Base-by-base conservation (phyloP, 768 basidiomycete species). In the Suillus subluteus region DNA sequence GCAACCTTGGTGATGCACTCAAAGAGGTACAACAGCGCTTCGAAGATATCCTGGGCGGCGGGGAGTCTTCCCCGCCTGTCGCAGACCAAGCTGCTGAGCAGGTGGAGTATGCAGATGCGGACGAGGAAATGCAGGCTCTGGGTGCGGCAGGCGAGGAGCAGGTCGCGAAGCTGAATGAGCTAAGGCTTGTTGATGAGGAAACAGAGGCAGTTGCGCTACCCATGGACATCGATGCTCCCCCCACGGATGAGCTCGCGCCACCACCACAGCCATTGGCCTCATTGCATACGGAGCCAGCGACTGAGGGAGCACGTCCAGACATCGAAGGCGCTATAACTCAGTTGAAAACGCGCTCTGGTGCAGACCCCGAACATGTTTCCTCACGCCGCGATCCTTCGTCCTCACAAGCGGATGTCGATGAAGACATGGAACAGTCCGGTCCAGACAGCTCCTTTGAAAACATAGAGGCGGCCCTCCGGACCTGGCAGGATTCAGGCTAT, bases 81-180 rank as follows among this genome's bases (percentile, higher is more conserved):
- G 78, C 75, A 62, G 79, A 83, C 48, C 67, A 73, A 23, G 80
- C 81, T 50, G 72, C 80, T 3, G 79, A 85, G 9, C 86, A 88
- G 69, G 76, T 98, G 16, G 94, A 98, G 75, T 95, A 97, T 76
- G 89, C 89, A 46, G 89, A 91, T 58, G 82, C 79, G 37, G 87
- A 86, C 67, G 80, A 90, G 64, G 86, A 90, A 41, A 92, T 92
- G 87, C 95, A 97, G 77, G 95, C 96, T 1, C 85, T 99, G 26
- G 97, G 95, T 7, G 88, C 94, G 1, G 91, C 96, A 3, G 88
- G 86, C 12, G 89, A 94, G 52, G 95, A 97, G 70, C 88, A 96
- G 74, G 86, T 87, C 13, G 90, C 92, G 21, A 92, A 90, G 73
- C 81, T 98, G 56, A 85, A 90, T 69, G 90, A 97, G 62, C 87